Conservation (phyloP, 495 filamentous ascomycete species). For the Aspergillus funiculosus region DNA sequence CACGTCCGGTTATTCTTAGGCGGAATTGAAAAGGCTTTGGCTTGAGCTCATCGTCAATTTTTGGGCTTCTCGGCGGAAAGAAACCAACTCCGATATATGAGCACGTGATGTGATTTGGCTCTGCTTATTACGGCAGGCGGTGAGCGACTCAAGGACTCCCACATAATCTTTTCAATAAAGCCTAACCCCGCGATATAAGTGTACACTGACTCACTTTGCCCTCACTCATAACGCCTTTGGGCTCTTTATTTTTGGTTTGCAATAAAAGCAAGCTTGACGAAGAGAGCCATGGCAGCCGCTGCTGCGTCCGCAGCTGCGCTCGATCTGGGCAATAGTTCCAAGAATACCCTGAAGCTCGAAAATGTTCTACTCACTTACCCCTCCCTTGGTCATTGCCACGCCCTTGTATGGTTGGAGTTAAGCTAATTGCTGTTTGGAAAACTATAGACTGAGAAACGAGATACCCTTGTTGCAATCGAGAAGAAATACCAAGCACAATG, state of each 20-base stretch:
- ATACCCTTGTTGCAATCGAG: conserved; percentile 78
- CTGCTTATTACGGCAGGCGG: conserved; percentile 13
- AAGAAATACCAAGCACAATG: conserved; percentile 89
- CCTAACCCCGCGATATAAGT: conserved; percentile 27
- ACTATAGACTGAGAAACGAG: conserved; percentile 83
- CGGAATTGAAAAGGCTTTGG: background rate
- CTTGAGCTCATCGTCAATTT: conserved; percentile 12
- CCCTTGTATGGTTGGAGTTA: conserved; percentile 10
- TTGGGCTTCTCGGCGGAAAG: conserved; percentile 18
- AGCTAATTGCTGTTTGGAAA: conserved; percentile 11
- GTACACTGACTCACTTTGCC: conserved; percentile 1
- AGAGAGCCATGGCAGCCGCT: conserved; percentile 47
- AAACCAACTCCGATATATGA: conserved; percentile 16
- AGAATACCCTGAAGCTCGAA: conserved; percentile 68
- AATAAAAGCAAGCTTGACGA: conserved; percentile 21
- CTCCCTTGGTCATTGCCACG: conserved; percentile 13
- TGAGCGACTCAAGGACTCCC: conserved; percentile 14
- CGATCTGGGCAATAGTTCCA: conserved; percentile 55
- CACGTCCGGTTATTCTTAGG: too few relatives aligned
- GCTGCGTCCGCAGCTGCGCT: conserved; percentile 52
- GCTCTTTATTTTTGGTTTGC: conserved; percentile 22
- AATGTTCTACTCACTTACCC: conserved; percentile 57
- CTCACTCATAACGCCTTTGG: conserved; percentile 9
- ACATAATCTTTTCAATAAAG: conserved; percentile 22
- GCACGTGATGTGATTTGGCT: conserved; percentile 12